Evolutionary conservation across 2,329 filamentous ascomycete species (phyloP), one percentile per base, ranked within the genome.

Genomic region (Coniella vitis): DNA sequence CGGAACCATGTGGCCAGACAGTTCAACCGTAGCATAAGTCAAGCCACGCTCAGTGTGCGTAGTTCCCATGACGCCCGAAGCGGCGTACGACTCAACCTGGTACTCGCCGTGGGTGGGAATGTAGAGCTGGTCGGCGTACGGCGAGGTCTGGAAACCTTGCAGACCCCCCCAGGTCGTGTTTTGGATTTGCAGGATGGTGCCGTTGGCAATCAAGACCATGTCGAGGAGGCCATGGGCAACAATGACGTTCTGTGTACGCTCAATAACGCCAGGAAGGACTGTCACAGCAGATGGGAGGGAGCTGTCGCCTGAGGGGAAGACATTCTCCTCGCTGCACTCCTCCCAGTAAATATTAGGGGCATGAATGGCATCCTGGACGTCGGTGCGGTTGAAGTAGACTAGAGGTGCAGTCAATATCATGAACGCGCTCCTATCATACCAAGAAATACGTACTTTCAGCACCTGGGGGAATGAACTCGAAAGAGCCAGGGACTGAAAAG

Each of bases 91-190:
- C 13, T 34, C 34, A 21, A 38, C 35, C 7, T 67, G 59, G 51
- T 54, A 66, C 10, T 72, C 66, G 37, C 75, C 69, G 52, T 83
- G 78, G 60, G 78, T 82, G 0, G 84, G 84, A 0, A 87, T 81
- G 59, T 77, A 85, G 61, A 86, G 83, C 3, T 78, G 75, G 38
- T 78, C 73, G 1, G 60, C 61, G 12, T 61, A 61, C 0, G 84
- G 85, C 0, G 65, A 63, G 1, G 64, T 61, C 49, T 81, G 75
- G 69, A 90, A 89, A 0, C 86, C 86, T 48, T 85, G 78, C 10
- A 71, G 61, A 2, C 84, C 84, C 47, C 78, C 78, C 79, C 81
- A 89, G 0, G 83, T 88, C 78, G 88, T 86, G 65, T 88, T 88
- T 60, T 90, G 85, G 51, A 89, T 81, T 1, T 75, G 75, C 10